phyloP scores from a whole-genome alignment of 495 filamentous ascomycete species.

The Jackrogersella minutella region DNA sequence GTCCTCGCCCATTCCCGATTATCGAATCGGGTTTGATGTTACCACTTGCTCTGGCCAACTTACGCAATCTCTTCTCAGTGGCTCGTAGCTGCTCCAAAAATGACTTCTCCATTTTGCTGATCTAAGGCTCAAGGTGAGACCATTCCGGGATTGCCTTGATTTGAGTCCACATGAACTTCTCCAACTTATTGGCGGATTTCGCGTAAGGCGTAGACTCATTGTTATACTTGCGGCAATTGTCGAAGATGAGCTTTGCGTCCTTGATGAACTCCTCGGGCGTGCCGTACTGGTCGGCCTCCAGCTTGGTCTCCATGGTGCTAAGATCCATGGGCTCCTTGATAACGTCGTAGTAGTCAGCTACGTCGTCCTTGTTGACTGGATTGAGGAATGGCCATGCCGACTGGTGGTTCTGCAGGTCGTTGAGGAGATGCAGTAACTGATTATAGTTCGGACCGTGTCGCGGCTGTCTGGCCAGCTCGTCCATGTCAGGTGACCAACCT shows the following conservation, averaged over 20 bases:
- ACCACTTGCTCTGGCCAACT: too few species aligned
- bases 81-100: background rate
- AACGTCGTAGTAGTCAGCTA: slow-evolving; percentile 96
- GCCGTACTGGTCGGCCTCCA: slow-evolving; percentile 90
- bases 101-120: slow-evolving; percentile 1
- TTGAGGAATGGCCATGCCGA: slow-evolving; percentile 93
- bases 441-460: slow-evolving; percentile 97
- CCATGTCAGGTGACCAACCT: slow-evolving; percentile 97
- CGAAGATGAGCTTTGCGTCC: slow-evolving; percentile 90
- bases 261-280: slow-evolving; percentile 92
- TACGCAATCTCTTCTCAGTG: too few species aligned
- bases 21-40: too few species aligned
- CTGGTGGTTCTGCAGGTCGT: slow-evolving; percentile 92
- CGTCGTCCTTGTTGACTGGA: slow-evolving; percentile 94
- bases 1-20: background rate
- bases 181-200: slow-evolving; percentile 93
- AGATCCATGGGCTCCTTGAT: slow-evolving; percentile 99
- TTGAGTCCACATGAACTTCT: slow-evolving; percentile 96
- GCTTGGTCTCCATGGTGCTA: slow-evolving; percentile 92
- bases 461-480: slow-evolving; percentile 94
- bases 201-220: slow-evolving; percentile 95
- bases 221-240: slow-evolving; percentile 96
- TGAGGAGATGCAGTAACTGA: slow-evolving; percentile 88
- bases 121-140: slow-evolving; percentile 69
- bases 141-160: slow-evolving; percentile 95